These are phyloP conservation scores for Dothideomycetes sp. DNA, from an alignment of 2,329 filamentous ascomycete species.

Conservation along the genomic window DNA sequence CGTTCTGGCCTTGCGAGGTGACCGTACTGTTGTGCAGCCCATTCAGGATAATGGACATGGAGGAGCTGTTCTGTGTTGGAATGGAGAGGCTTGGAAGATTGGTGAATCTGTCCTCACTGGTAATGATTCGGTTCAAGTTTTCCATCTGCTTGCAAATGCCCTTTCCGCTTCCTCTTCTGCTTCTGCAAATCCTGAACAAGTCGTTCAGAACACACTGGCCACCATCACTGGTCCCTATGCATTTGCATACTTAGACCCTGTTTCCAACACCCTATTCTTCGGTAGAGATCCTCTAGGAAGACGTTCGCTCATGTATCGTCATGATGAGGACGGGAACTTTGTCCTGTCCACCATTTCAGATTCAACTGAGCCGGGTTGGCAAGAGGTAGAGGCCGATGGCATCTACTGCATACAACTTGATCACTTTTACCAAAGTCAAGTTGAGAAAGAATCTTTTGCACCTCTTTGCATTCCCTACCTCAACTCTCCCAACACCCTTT, in stretches of 20 bases:
- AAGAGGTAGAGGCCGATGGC: slow-evolving; percentile 76
- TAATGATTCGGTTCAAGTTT: slow-evolving; percentile 70
- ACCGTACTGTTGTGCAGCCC: slow-evolving; percentile 62
- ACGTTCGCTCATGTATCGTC: slow-evolving; percentile 60
- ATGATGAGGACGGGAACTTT: slow-evolving; percentile 44
- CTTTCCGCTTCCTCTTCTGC: slow-evolving; percentile 16
- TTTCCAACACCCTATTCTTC: slow-evolving; percentile 58
- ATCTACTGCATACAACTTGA: slow-evolving; percentile 60
- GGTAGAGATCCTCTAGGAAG: slow-evolving; percentile 81
- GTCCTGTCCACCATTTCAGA: slow-evolving; percentile 64
- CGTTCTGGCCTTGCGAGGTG: slow-evolving; percentile 81
- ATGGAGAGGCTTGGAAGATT: slow-evolving; percentile 88
- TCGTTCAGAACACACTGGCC: slow-evolving; percentile 13
- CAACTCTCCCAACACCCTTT: slow-evolving; percentile 1
- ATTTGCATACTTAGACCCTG: slow-evolving; percentile 70
- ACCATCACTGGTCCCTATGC: slow-evolving; percentile 64
- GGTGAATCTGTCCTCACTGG: slow-evolving; percentile 48
- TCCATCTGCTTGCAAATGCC: slow-evolving; percentile 42
- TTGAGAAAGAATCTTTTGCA: not conserved
- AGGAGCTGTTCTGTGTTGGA: slow-evolving; percentile 79
- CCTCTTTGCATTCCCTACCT: slow-evolving; percentile 1
- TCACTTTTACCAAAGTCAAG: not conserved
- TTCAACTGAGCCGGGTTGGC: slow-evolving; percentile 47
- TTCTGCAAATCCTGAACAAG: not conserved
- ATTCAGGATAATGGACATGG: slow-evolving; percentile 45